These are phyloP conservation scores for Chaetothyriales sp. DNA, from an alignment of 2,329 filamentous ascomycete species.

Conservation along the genomic window DNA sequence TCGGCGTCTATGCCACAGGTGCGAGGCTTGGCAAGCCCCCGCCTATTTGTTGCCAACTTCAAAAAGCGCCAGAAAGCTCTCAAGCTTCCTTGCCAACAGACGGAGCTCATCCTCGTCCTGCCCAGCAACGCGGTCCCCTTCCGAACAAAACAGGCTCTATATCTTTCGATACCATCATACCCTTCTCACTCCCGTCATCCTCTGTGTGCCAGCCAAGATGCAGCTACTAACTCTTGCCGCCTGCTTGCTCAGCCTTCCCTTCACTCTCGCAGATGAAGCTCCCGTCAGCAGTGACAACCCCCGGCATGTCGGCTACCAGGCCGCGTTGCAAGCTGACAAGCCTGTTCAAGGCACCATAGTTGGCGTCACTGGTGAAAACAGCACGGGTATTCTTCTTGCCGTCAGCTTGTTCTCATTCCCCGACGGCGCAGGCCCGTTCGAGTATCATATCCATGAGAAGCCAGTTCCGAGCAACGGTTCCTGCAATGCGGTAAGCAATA, in stretches of 20 bases:
- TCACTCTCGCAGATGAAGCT: slow-evolving; percentile 25
- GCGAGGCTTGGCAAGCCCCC: too few species aligned
- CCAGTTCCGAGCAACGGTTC: slow-evolving; percentile 53
- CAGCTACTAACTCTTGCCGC: slow-evolving; percentile 15
- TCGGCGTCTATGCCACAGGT: too few species aligned
- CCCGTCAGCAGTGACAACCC: slow-evolving; percentile 42
- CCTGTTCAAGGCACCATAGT: slow-evolving; percentile 40
- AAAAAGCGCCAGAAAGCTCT: not conserved
- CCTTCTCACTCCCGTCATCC: not conserved
- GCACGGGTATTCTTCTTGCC: slow-evolving; percentile 41
- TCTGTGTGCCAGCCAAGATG: slow-evolving; percentile 2
- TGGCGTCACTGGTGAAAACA: slow-evolving; percentile 32
- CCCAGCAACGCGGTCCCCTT: not conserved
- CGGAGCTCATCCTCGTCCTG: not conserved
- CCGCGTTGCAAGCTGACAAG: slow-evolving; percentile 40
- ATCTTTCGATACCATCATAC: not conserved
- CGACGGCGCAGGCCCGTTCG: slow-evolving; percentile 27
- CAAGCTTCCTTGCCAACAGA: not conserved
- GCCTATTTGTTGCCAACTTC: not conserved
- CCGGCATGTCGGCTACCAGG: slow-evolving; percentile 37
- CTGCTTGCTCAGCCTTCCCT: slow-evolving; percentile 14
- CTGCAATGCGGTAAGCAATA: slow-evolving; percentile 38
- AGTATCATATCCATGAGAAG: slow-evolving; percentile 56
- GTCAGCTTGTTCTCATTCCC: slow-evolving; percentile 46
- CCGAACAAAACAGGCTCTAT: not conserved